A percentile compares a stretch with the other conserved stretches of the same genome.
phyloP scores from a whole-genome alignment of 2,329 filamentous ascomycete species.

The Pseudonectria buxi region DNA sequence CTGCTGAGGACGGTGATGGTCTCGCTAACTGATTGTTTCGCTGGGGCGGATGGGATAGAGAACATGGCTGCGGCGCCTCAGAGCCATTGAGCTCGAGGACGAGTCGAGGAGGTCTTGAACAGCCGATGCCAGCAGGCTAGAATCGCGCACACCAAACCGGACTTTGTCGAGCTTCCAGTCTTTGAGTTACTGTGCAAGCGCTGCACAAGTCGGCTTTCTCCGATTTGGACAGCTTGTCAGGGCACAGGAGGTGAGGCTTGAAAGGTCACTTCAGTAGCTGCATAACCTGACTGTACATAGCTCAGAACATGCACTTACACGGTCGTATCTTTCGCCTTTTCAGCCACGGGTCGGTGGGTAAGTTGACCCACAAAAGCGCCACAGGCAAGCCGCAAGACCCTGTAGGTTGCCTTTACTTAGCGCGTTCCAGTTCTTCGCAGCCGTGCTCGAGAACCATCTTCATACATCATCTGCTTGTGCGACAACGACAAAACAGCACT shows the following conservation, averaged over 20 bases:
- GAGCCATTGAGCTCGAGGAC: slow-evolving; percentile 24
- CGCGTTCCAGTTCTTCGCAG: too few species aligned
- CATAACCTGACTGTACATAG: slow-evolving; percentile 8
- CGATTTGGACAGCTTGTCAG: slow-evolving; percentile 20
- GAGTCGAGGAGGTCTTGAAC: slow-evolving; percentile 8
- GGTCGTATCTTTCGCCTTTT: background rate
- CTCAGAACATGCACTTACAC: slow-evolving; percentile 1
- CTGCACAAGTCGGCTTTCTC: slow-evolving; percentile 9
- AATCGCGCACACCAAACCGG: background rate
- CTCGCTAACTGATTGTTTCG: slow-evolving; percentile 91
- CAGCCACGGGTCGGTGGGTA: too few species aligned
- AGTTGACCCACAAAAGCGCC: too few species aligned
- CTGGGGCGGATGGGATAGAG: slow-evolving; percentile 65
- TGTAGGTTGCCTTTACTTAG: too few species aligned
- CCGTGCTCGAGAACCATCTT: too few species aligned
- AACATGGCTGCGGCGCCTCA: slow-evolving; percentile 42
- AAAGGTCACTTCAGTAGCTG: slow-evolving; percentile 10
- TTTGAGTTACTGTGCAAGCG: background rate
- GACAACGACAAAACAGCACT: too few species aligned
- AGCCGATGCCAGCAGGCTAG: slow-evolving; percentile 8
- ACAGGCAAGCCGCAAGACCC: too few species aligned
- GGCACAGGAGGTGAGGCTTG: slow-evolving; percentile 4
- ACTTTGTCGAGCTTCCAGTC: background rate
- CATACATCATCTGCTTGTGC: too few species aligned
- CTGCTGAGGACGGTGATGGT: slow-evolving; percentile 87